Evolutionary conservation across 2,329 filamentous ascomycete genomes (phyloP), one percentile per base, ranked within the genome.

Genomic region (Aspergillus latus): DNA sequence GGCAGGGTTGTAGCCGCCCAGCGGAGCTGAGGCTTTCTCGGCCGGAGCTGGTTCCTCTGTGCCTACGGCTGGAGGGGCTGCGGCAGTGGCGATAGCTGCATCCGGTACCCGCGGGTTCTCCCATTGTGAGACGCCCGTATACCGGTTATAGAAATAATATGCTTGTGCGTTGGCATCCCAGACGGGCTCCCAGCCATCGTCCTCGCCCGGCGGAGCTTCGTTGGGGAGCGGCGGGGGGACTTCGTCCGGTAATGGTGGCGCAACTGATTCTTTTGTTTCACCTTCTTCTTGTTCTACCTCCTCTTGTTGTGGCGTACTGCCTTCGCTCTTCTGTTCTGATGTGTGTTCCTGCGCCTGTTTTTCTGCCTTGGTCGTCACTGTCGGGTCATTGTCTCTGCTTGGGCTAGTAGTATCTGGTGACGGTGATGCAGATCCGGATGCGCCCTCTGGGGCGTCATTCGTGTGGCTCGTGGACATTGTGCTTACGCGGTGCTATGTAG

Each of bases 1-100:
- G 26, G 91, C 89, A 1, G 94, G 94, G 70, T 97, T 96, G 77
- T 99, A 99, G 59, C 93, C 92, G 57, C 88, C 87, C 9, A 67
- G 61, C 4, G 82, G 83, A 21, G 83, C 76, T 53, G 75, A 63
- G 45, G 48, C 36, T 30, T 51, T 63, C 70, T 70, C 62, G 59
- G 56, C 60, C 32, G 63, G 59, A 15, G 64, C 60, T 32, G 63
- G 59, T 21, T 65, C 65, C 16, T 67, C 66, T 36, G 66, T 66
- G 15, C 66, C 61, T 63, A 65, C 42, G 21, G 50, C 50, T 21
- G 50, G 42, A 13, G 50, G 37, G 2, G 32, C 39, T 42, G 34
- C 21, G 6, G 26, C 39, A 43, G 28, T 64, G 61, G 59, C 56
- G n/a, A 11, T 4, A 3, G 43, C 44, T 32, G 75, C 74, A 47